phyloP scores from a whole-genome alignment of 768 basidiomycete species.

The Amanita molliuscula region DNA sequence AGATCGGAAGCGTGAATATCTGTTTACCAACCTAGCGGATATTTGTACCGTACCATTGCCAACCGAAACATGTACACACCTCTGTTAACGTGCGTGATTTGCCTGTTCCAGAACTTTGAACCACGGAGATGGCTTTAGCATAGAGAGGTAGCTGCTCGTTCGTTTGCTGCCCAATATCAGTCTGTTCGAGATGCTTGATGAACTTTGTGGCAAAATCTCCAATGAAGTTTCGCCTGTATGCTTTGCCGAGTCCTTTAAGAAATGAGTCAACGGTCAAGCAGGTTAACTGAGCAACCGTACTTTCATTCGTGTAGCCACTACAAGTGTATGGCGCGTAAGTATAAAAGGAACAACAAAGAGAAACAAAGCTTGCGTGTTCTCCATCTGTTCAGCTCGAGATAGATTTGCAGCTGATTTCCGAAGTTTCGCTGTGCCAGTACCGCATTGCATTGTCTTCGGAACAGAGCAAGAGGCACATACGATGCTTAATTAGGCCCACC shows the following conservation, averaged over 20 bases:
- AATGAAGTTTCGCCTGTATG: no score
- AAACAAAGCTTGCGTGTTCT: neutral
- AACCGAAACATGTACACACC: constrained; percentile 7
- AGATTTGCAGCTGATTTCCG: neutral
- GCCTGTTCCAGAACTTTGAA: constrained; percentile 14
- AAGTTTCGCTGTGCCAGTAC: no score
- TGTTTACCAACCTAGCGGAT: no score
- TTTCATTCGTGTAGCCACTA: neutral
- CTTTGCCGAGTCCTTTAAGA: no score
- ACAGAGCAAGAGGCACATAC: no score
- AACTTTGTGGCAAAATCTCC: no score
- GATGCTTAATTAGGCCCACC: no score
- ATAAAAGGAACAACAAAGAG: neutral
- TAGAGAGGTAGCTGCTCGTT: neutral
- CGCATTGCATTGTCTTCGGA: no score
- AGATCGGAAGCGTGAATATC: no score
- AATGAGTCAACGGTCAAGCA: no score
- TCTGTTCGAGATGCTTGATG: no score
- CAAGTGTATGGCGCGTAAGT: neutral
- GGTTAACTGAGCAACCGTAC: no score
- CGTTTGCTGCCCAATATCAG: neutral
- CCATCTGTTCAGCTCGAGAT: neutral
- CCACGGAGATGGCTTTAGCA: constrained; percentile 9
- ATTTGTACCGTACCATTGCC: constrained; percentile 6
- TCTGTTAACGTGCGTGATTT: constrained; percentile 13